These are phyloP conservation scores for Geoglossum cookeanum DNA, from an alignment of 2,329 filamentous ascomycete genomes.

Conservation along the genomic window DNA sequence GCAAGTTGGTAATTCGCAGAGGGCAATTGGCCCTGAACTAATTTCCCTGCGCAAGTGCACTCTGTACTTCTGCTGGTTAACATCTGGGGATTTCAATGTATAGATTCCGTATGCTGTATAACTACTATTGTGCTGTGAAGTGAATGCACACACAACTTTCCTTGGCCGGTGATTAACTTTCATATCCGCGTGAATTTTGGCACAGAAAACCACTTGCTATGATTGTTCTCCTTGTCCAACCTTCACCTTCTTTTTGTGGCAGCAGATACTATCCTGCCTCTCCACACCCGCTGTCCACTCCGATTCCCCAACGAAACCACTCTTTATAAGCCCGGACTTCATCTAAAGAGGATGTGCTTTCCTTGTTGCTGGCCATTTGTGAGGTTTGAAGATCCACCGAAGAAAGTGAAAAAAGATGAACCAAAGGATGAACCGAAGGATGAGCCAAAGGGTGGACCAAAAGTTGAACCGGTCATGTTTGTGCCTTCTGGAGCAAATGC, in stretches of 20 bases:
- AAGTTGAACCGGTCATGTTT: background rate
- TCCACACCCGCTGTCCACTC: background rate
- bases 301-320: background rate
- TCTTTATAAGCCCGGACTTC: background rate
- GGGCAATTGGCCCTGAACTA: no score
- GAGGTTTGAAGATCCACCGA: slow-evolving; percentile 8
- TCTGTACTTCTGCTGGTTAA: no score
- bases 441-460: slow-evolving; percentile 5
- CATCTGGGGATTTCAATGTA: no score
- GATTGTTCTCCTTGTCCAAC: background rate
- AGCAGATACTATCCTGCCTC: no score
- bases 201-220: background rate
- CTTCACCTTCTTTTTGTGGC: background rate
- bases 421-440: slow-evolving; percentile 5
- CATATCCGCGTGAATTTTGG: background rate
- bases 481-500: background rate
- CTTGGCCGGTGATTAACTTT: background rate
- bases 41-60: no score
- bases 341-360: background rate
- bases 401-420: slow-evolving; percentile 5
- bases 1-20: no score
- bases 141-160: background rate
- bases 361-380: slow-evolving; percentile 1
- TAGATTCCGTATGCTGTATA: background rate
- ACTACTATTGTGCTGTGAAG: background rate